Evolutionary conservation across 768 basidiomycete species (phyloP).

Genomic region (Coprinopsis sp.): DNA sequence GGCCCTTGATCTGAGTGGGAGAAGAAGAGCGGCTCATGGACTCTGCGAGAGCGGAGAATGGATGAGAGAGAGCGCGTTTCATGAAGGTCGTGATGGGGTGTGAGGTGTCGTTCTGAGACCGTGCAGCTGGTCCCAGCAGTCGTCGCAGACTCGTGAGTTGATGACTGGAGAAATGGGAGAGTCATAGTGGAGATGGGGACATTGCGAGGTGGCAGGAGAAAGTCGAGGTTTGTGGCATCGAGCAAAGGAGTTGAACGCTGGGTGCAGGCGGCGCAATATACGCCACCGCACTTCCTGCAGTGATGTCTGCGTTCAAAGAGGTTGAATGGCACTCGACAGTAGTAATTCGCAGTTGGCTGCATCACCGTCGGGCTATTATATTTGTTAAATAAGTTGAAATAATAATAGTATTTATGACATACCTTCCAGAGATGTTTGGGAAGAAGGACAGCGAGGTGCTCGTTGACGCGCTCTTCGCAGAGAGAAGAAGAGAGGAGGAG

Average conservation of each 20-base stretch:
- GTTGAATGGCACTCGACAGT: slow-evolving; percentile 61
- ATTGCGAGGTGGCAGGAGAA: slow-evolving; percentile 68
- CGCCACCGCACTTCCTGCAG: slow-evolving; percentile 79
- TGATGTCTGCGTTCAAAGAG: slow-evolving; percentile 76
- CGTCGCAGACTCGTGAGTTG: slow-evolving; percentile 66
- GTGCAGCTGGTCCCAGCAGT: slow-evolving; percentile 72
- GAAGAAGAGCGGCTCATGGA: slow-evolving; percentile 20
- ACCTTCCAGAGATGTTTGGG: slow-evolving; percentile 75
- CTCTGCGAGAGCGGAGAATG: slow-evolving; percentile 35
- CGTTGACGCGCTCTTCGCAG: slow-evolving; percentile 41
- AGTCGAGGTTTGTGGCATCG: slow-evolving; percentile 66
- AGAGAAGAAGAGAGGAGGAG: slow-evolving; percentile 28
- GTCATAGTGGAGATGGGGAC: slow-evolving; percentile 55
- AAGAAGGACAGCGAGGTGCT: slow-evolving; percentile 76
- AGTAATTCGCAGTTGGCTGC: slow-evolving; percentile 67
- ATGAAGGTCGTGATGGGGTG: slow-evolving; percentile 33
- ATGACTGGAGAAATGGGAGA: slow-evolving; percentile 57
- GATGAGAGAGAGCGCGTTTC: slow-evolving; percentile 33
- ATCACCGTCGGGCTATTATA: slow-evolving; percentile 51
- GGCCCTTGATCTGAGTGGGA: slow-evolving; percentile 15
- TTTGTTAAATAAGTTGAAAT: slow-evolving; percentile 15
- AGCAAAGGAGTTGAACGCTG: slow-evolving; percentile 57
- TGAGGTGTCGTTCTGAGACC: slow-evolving; percentile 46
- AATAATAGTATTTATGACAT: no score
- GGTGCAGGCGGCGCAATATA: slow-evolving; percentile 66